Evolutionary conservation across 352 stramenopile species (phyloP), one percentile per base, ranked within the genome.

Genomic region (Phytophthora cryptogea): DNA sequence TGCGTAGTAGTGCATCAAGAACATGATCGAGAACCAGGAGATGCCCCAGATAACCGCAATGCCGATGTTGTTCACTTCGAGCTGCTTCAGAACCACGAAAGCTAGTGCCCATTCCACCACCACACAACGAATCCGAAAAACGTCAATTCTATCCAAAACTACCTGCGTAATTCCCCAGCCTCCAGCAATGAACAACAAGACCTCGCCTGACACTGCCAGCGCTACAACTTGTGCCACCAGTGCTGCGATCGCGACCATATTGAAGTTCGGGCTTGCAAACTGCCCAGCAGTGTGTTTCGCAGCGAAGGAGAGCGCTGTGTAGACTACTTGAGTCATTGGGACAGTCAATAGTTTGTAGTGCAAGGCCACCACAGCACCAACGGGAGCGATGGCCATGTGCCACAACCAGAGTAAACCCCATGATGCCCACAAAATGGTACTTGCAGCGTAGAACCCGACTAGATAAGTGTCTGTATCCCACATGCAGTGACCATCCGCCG

Each of bases 101-200:
- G 66, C 67, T 33, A 81, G 54, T 1, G 74, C 69, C 71, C 75
- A 90, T 13, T 73, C 51, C 4, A 81, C 17, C 8, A 68, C 68
- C 10, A 87, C 59, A 30, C 72, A 76, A 37, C 74, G 76, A 41
- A 90, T 77, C 54, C 80, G 74, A 56, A 77, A 66, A 17, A 74
- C 41, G n/a, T 86, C 76, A 11, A 68, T 66, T 8, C 49, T 28
- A 6, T 75, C 60, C 13, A 90, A 57, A 11, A 40, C 47, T 7
- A 47, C 9, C 10, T 76, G 78, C 1, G 78, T 90, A 48, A 88
- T 86, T 42, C 83, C 63, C 80, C 80, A 90, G 17, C 80, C 80
- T 27, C 83, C 84, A 35, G 78, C 74, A 16, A 87, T 63, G 31
- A 76, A 59, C 11, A 88, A 54, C 26, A 78, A 32, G 32, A 80